Base-by-base conservation (phyloP, 306 rosid genomes). In the Castanea crenata region DNA sequence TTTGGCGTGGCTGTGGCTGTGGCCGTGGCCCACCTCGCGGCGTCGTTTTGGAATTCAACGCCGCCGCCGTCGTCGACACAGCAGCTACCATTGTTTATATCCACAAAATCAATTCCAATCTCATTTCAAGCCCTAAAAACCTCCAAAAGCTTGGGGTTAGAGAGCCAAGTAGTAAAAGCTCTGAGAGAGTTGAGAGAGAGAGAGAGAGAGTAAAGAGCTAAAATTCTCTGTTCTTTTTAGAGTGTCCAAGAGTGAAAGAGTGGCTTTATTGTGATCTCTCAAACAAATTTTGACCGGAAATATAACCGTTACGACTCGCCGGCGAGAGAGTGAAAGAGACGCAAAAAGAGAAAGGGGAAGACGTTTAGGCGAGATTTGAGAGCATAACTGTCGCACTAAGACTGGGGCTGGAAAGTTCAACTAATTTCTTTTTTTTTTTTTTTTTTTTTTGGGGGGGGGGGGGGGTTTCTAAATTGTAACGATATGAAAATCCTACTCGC, bases 1-100 rank as follows among this genome's bases (percentile, higher is more conserved):
- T 93, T 69, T 78, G 54, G 15, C 15, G 90, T 69, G 85, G 84
- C 46, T 41, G 46, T 41, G 7, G 44, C 44, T 35, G 44, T 23
- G 10, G 3, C 46, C 46, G 46, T 41, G 79, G 76, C 51, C 86
- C 86, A 72, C 88, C 83, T 73, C 76, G 88, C 55, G 81, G 12
- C 46, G 85, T 46, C 57, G 84, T 31, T 71, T 86, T 95, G 71
- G 95, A 68, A 79, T 86, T 86, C 79, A 87, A 59, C 78, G 88
- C 57, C 63, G 91, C 84, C 1, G 97, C 85, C 46, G 88, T 49
- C 59, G 91, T 85, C 2, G 97, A 90, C 54, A 92, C 84, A 55
- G 96, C 92, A 77, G 98, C 88, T 62, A 91, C 97, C 97, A 95
- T 90, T 72, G 76, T 79, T 55, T 9, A 52, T 52, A 76, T 82